Percentiles rank a stretch among this genome's conserved stretches.
phyloP scores from a whole-genome alignment of 2,329 filamentous ascomycete genomes.

The Talaromyces piceae region DNA sequence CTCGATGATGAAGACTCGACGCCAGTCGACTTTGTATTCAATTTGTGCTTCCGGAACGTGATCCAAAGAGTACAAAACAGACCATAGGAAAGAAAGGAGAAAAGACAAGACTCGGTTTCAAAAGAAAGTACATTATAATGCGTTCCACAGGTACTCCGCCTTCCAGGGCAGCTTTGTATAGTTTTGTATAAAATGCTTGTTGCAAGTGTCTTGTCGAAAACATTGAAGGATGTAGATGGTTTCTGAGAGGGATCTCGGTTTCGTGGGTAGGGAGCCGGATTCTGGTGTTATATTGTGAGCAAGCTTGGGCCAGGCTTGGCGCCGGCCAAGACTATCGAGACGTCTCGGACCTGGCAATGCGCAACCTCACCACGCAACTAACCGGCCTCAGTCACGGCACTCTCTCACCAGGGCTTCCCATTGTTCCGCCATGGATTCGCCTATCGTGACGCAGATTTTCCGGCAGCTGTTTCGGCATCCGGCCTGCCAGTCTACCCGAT shows the following conservation, averaged over 20 bases:
- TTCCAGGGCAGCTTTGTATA: no score
- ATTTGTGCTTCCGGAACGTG: no score
- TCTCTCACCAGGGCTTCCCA: conserved; percentile 8
- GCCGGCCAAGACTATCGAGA: background rate
- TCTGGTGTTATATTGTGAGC: background rate
- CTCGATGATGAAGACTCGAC: no score
- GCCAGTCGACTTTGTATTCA: no score
- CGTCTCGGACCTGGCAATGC: no score
- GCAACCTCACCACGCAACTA: conserved; percentile 15
- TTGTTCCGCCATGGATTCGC: conserved; percentile 65
- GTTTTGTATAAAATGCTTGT: no score
- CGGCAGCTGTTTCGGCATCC: conserved; percentile 75
- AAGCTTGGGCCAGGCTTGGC: background rate
- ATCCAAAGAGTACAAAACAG: no score
- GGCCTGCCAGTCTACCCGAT: conserved; percentile 47
- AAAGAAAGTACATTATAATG: no score
- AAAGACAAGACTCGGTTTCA: no score
- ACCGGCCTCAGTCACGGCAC: conserved; percentile 13
- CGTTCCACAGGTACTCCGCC: no score
- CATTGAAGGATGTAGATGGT: background rate
- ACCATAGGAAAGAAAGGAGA: no score
- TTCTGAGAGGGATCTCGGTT: background rate
- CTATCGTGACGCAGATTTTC: conserved; percentile 69
- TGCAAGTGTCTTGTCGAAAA: no score
- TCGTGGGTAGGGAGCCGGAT: background rate